Evolutionary conservation across 2,329 filamentous ascomycete genomes (phyloP).

Genomic region (Cadophora gregata): DNA sequence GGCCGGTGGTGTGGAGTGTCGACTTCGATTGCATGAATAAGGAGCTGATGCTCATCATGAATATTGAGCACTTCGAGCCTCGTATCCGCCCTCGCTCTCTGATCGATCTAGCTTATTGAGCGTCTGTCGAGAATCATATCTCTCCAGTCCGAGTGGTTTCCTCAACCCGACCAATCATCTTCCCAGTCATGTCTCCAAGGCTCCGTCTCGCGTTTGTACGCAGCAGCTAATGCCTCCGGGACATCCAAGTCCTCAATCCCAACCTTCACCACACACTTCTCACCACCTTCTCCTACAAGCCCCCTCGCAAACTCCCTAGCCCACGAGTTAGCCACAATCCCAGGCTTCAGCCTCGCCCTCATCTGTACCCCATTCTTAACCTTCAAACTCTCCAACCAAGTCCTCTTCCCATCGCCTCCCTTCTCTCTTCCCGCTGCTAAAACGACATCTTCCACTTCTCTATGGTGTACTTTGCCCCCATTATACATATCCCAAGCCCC

Average conservation of each 20-base stretch:
- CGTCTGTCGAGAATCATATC: too few species aligned
- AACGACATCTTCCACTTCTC: neutral
- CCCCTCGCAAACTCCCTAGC: slow-evolving; percentile 32
- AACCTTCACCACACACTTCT: slow-evolving; percentile 24
- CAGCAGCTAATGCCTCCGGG: slow-evolving; percentile 8
- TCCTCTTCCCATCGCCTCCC: slow-evolving; percentile 4
- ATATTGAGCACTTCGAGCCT: too few species aligned
- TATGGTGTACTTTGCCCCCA: neutral
- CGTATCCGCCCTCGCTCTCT: too few species aligned
- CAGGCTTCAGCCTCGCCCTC: slow-evolving; percentile 23
- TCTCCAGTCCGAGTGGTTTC: neutral
- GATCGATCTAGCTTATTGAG: too few species aligned
- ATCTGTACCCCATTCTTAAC: slow-evolving; percentile 13
- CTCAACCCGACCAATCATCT: slow-evolving; percentile 17
- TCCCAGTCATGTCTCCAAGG: slow-evolving; percentile 16
- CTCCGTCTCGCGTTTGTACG: slow-evolving; percentile 14
- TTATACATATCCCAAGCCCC: slow-evolving; percentile 6
- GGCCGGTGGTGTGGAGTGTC: too few species aligned
- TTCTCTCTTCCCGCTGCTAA: neutral
- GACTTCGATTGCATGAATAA: too few species aligned
- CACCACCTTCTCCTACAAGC: slow-evolving; percentile 26
- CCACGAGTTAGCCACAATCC: slow-evolving; percentile 31
- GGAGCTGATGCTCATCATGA: too few species aligned
- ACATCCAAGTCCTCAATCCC: slow-evolving; percentile 23
- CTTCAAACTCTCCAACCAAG: slow-evolving; percentile 19